Percentiles rank a stretch among this genome's conserved stretches.
Conservation (phyloP, 208 protist genomes). For the Leishmania arabica region DNA sequence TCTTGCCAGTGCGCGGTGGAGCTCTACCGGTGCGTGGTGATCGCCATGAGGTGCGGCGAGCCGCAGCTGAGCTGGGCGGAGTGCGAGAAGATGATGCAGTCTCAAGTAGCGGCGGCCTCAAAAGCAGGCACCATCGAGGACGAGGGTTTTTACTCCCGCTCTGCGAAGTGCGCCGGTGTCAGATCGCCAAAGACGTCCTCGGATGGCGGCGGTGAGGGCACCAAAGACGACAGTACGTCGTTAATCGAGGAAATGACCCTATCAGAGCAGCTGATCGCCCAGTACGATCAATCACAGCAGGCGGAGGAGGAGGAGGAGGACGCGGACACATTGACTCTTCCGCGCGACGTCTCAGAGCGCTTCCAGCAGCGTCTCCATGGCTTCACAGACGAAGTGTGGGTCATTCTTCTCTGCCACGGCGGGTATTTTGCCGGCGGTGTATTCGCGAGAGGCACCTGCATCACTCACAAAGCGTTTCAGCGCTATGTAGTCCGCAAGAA, state of each 20-base stretch:
- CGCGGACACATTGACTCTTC: slow-evolving; percentile 26
- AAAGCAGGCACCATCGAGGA: neutral
- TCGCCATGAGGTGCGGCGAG: slow-evolving; percentile 37
- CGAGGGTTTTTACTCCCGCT: neutral
- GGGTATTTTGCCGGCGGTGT: slow-evolving; percentile 90
- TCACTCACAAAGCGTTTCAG: slow-evolving; percentile 88
- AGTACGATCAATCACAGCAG: slow-evolving; percentile 58
- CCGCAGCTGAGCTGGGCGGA: slow-evolving; percentile 22
- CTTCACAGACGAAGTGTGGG: slow-evolving; percentile 54
- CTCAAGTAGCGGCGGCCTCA: neutral
- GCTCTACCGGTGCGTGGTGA: slow-evolving; percentile 67
- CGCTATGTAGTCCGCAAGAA: slow-evolving; percentile 94
- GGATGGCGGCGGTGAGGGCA: slow-evolving; percentile 16
- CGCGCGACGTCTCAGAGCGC: slow-evolving; percentile 27
- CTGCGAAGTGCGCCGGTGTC: neutral
- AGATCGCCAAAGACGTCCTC: neutral
- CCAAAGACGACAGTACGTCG: slow-evolving; percentile 7
- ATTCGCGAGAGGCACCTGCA: slow-evolving; percentile 52
- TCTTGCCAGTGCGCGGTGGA: slow-evolving; percentile 58
- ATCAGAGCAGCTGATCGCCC: slow-evolving; percentile 66
- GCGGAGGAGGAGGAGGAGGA: slow-evolving; percentile 58
- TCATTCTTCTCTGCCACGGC: slow-evolving; percentile 88
- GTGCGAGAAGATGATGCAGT: slow-evolving; percentile 10
- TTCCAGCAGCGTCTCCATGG: slow-evolving; percentile 38
- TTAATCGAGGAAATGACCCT: slow-evolving; percentile 31